Conservation (phyloP, 2,329 filamentous ascomycete species). For the Venturia effusa region DNA sequence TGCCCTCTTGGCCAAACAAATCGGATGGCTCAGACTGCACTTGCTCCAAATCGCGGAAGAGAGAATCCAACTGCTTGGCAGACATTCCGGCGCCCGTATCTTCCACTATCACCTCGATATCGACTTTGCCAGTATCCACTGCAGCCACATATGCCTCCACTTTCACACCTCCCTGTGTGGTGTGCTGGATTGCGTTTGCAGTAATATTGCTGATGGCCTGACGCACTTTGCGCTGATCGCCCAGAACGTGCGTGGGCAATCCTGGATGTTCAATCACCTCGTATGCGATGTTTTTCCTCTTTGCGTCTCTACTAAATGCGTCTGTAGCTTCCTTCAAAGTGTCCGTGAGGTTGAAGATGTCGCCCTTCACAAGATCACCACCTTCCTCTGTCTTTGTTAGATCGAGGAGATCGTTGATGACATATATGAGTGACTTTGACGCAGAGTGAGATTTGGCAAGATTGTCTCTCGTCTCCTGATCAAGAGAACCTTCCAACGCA, state of each 20-base stretch:
- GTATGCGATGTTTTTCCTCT: conserved; percentile 63
- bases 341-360: conserved; percentile 59
- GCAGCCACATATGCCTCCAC: conserved; percentile 56
- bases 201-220: conserved; percentile 75
- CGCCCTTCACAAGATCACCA: conserved; percentile 65
- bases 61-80: conserved; percentile 42
- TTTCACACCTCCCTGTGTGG: conserved; percentile 52
- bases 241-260: conserved; percentile 60
- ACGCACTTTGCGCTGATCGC: conserved; percentile 69
- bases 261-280: conserved; percentile 56
- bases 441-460: conserved; percentile 77
- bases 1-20: conserved; percentile 18
- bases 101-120: conserved; percentile 62
- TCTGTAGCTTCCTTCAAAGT: conserved; percentile 71
- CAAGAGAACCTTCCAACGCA: conserved; percentile 68
- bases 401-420: conserved; percentile 85
- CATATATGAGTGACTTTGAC: conserved; percentile 85
- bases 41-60: conserved; percentile 56
- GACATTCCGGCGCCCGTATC: conserved; percentile 64
- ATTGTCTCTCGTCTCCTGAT: conserved; percentile 76
- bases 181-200: conserved; percentile 77
- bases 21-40: conserved; percentile 48
- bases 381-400: conserved; percentile 83
- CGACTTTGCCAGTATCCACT: conserved; percentile 38
- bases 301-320: conserved; percentile 62